Evolutionary conservation across 257 asterid species (phyloP).

Genomic region (Lavandula angustifolia): DNA sequence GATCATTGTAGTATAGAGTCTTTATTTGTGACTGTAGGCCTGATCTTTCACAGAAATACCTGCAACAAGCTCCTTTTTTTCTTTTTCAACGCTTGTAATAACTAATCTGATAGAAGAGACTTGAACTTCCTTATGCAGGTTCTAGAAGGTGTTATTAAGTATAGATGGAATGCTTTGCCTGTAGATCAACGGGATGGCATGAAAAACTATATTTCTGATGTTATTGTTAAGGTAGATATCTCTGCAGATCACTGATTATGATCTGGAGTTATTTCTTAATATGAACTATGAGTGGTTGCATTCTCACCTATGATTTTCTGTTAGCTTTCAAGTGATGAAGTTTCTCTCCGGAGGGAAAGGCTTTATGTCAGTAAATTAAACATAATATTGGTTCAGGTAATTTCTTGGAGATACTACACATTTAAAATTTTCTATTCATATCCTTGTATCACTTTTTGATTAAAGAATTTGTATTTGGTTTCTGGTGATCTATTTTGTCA

Average conservation of each 20-base stretch:
- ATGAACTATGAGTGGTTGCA: slow-evolving; percentile 15
- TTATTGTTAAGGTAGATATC: slow-evolving; percentile 77
- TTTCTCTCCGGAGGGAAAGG: slow-evolving; percentile 83
- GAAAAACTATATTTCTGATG: slow-evolving; percentile 98
- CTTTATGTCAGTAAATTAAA: slow-evolving; percentile 85
- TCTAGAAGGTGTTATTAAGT: slow-evolving; percentile 96
- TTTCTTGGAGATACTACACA: slow-evolving; percentile 20
- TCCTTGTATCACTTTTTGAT: slow-evolving; percentile 15
- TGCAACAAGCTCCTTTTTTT: neutral
- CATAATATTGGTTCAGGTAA: slow-evolving; percentile 93
- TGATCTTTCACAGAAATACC: slow-evolving; percentile 3
- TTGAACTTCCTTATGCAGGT: slow-evolving; percentile 55
- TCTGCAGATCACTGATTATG: neutral
- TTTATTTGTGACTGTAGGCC: slow-evolving; percentile 6
- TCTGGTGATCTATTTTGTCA: slow-evolving; percentile 21
- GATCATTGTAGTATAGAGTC: slow-evolving; percentile 15
- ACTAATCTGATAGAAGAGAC: slow-evolving; percentile 12
- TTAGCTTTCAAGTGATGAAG: slow-evolving; percentile 93
- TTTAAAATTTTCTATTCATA: neutral
- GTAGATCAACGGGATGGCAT: slow-evolving; percentile 96
- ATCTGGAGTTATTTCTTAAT: slow-evolving; percentile 16
- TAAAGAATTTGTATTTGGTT: neutral
- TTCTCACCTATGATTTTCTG: slow-evolving; percentile 26
- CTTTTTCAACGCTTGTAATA: slow-evolving; percentile 10
- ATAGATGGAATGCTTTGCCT: slow-evolving; percentile 98